Conservation (phyloP, 2,329 filamentous ascomycete species). For the Penicillium palitans region DNA sequence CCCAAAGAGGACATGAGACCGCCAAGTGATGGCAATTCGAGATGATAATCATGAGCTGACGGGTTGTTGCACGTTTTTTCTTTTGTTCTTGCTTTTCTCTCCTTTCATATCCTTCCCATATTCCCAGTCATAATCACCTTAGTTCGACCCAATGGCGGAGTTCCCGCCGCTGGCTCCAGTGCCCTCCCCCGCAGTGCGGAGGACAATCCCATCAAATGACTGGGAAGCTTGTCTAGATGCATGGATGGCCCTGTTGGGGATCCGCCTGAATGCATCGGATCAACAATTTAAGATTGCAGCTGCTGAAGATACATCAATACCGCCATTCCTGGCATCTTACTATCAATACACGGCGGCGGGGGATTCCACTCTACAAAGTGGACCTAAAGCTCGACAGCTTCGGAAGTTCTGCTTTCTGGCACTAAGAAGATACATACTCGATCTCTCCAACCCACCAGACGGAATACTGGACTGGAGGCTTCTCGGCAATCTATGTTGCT, state of each 20-base stretch:
- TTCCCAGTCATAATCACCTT: constrained; percentile 3
- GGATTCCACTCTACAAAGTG: constrained; percentile 29
- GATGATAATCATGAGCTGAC: constrained; percentile 6
- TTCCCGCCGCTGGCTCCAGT: constrained; percentile 77
- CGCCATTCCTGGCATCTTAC: constrained; percentile 67
- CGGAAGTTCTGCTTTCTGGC: constrained; percentile 67
- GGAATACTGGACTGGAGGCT: constrained; percentile 65
- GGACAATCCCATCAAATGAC: constrained; percentile 65
- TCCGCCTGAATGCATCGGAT: constrained; percentile 62
- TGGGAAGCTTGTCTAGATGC: constrained; percentile 77
- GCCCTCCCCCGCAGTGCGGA: constrained; percentile 67
- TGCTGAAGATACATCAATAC: constrained; percentile 59
- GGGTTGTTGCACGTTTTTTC: constrained; percentile 7
- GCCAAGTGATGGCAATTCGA: constrained; percentile 5
- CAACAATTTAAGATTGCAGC: constrained; percentile 56
- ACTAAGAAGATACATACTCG: constrained; percentile 57
- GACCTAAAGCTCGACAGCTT: constrained; percentile 51
- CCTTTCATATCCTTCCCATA: not conserved
- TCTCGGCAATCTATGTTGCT: constrained; percentile 65
- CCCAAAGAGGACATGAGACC: constrained; percentile 19
- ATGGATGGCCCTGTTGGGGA: constrained; percentile 68
- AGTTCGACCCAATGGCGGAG: constrained; percentile 37
- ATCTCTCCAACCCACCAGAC: constrained; percentile 45
- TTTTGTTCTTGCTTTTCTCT: constrained; percentile 7
- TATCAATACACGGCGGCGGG: constrained; percentile 54